Percentiles rank a stretch among this genome's conserved stretches.
phyloP scores from a whole-genome alignment of 495 filamentous ascomycete species.

The Annulohypoxylon bovei region DNA sequence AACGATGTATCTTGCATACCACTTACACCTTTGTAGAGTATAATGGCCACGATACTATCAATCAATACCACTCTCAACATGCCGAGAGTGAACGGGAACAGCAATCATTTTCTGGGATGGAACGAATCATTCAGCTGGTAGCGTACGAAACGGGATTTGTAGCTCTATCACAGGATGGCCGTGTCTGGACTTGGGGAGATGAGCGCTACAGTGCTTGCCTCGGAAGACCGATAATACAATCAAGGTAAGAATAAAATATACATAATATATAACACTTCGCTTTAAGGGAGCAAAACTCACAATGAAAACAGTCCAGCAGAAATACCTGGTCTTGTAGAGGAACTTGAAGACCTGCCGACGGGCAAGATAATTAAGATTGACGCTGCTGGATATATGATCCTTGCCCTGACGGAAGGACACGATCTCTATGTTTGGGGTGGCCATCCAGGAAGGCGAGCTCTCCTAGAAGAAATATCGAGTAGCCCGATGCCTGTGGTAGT shows the following conservation, averaged over 20 bases:
- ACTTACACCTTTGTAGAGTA: slow-evolving; percentile 37
- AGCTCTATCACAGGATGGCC: slow-evolving; percentile 57
- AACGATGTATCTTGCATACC: neutral
- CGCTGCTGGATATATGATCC: slow-evolving; percentile 63
- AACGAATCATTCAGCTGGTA: slow-evolving; percentile 54
- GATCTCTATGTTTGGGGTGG: slow-evolving; percentile 75
- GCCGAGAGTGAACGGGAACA: slow-evolving; percentile 3
- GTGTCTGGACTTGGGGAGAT: slow-evolving; percentile 70
- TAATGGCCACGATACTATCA: slow-evolving; percentile 33
- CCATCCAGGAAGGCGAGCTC: slow-evolving; percentile 31
- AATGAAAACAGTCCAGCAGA: slow-evolving; percentile 51
- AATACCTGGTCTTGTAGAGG: slow-evolving; percentile 55
- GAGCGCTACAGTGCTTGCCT: slow-evolving; percentile 61
- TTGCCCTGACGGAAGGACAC: slow-evolving; percentile 64
- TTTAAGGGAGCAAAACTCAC: slow-evolving; percentile 7
- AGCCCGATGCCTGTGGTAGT: slow-evolving; percentile 50
- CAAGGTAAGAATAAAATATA: slow-evolving; percentile 48
- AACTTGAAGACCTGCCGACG: slow-evolving; percentile 61
- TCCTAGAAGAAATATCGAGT: slow-evolving; percentile 40
- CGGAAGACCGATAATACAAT: slow-evolving; percentile 51
- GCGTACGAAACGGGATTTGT: slow-evolving; percentile 64
- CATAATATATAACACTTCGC: slow-evolving; percentile 3
- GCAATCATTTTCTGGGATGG: slow-evolving; percentile 35
- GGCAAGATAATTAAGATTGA: slow-evolving; percentile 64
- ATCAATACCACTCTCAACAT: slow-evolving; percentile 42